phyloP scores from a whole-genome alignment of 2,329 filamentous ascomycete genomes.

The Nothophaeocryptopus gaeumannii region DNA sequence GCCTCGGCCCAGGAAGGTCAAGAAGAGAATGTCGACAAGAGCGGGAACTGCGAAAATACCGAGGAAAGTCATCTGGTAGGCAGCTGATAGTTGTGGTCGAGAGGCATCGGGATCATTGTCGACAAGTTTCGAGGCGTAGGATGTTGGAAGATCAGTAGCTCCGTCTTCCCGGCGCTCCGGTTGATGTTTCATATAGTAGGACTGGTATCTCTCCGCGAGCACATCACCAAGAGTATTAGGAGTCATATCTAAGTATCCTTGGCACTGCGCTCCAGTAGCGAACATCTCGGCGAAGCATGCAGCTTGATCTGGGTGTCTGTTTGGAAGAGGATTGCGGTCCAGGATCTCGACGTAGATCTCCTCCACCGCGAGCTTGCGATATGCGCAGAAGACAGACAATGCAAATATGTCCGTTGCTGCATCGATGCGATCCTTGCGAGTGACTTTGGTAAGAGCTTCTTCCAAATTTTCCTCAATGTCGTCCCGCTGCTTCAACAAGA shows the following conservation, averaged over 20 bases:
- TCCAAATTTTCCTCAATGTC: constrained; percentile 14
- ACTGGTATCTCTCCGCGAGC: constrained; percentile 18
- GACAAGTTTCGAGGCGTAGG: constrained; percentile 21
- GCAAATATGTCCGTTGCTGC: constrained; percentile 52
- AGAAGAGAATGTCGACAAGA: constrained; percentile 58
- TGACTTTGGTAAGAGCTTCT: constrained; percentile 7
- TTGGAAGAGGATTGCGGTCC: constrained; percentile 44
- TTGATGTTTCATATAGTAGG: constrained; percentile 22
- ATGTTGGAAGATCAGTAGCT: constrained; percentile 20
- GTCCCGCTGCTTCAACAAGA: constrained; percentile 15
- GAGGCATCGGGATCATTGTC: constrained; percentile 16
- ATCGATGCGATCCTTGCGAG: constrained; percentile 19
- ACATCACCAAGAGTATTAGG: constrained; percentile 22
- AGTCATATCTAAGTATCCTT: constrained; percentile 58
- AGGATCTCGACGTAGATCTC: constrained; percentile 62
- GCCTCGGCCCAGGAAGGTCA: constrained; percentile 59
- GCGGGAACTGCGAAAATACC: constrained; percentile 59
- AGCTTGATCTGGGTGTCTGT: constrained; percentile 60
- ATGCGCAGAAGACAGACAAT: constrained; percentile 57
- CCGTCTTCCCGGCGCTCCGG: constrained; percentile 21
- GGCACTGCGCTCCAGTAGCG: constrained; percentile 61
- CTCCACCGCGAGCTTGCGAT: constrained; percentile 57
- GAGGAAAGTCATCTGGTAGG: constrained; percentile 10
- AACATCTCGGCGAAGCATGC: constrained; percentile 64
- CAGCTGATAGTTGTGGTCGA: not conserved